Conservation (phyloP, 495 filamentous ascomycete genomes). For the Daldinia vernicosa region DNA sequence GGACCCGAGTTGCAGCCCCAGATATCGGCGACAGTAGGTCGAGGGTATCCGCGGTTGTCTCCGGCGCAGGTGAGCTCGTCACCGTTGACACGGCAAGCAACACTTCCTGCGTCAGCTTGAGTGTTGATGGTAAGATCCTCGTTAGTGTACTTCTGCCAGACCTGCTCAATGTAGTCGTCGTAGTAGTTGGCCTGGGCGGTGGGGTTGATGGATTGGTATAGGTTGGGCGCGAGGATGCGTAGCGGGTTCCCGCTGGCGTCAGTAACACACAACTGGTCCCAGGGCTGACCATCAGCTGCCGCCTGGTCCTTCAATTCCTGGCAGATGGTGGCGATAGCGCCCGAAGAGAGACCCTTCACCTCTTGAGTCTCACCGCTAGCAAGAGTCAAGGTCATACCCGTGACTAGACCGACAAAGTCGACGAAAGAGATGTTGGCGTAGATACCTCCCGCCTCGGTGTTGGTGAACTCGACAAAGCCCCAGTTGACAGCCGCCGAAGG, state of each 20-base stretch:
- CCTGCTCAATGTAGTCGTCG: constrained; percentile 52
- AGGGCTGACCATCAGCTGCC: constrained; percentile 47
- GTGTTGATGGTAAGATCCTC: constrained; percentile 53
- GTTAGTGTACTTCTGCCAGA: constrained; percentile 51
- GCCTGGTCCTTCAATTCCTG: constrained; percentile 47
- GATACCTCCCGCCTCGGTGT: constrained; percentile 48
- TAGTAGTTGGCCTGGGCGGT: constrained; percentile 49
- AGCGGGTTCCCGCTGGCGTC: constrained; percentile 46
- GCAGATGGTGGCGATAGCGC: constrained; percentile 51
- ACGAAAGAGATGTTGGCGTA: constrained; percentile 59
- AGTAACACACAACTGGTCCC: constrained; percentile 52
- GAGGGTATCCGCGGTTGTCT: constrained; percentile 53
- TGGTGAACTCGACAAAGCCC: constrained; percentile 59
- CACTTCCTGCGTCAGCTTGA: constrained; percentile 48
- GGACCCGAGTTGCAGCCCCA: constrained; percentile 60
- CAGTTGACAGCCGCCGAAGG: constrained; percentile 54
- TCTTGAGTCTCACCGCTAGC: constrained; percentile 45
- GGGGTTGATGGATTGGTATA: constrained; percentile 45
- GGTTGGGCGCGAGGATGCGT: constrained; percentile 52
- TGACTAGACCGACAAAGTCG: constrained; percentile 57
- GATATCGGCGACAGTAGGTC: constrained; percentile 53
- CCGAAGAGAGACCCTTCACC: constrained; percentile 49
- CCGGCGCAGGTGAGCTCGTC: constrained; percentile 48
- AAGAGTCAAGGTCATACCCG: constrained; percentile 51
- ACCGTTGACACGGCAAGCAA: constrained; percentile 49